phyloP scores from a whole-genome alignment of 2,329 filamentous ascomycete species.

The Botrytis medusae region DNA sequence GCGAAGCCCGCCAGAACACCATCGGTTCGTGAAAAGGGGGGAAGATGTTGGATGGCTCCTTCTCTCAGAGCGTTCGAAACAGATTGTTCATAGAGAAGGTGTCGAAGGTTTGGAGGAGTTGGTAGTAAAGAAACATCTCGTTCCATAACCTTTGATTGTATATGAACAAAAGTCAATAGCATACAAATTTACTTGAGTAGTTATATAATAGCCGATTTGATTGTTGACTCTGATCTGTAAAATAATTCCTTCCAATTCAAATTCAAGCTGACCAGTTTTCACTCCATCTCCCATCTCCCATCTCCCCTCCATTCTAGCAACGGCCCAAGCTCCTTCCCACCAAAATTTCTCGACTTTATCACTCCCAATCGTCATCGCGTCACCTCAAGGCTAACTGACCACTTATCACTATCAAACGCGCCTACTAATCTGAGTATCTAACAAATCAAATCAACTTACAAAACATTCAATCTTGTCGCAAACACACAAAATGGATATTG shows the following conservation, averaged over 20 bases:
- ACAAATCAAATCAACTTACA: slow-evolving; percentile 4
- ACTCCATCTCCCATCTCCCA: background rate
- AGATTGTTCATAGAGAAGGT: background rate
- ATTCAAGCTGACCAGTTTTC: background rate
- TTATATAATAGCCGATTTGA: background rate
- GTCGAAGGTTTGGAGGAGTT: background rate
- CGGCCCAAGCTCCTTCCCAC: slow-evolving; percentile 9
- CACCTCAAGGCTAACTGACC: background rate
- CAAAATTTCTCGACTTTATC: background rate
- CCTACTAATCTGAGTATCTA: background rate
- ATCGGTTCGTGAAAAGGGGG: background rate
- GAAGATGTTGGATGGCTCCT: background rate
- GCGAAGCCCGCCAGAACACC: background rate
- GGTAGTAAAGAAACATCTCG: background rate
- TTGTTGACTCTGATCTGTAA: background rate
- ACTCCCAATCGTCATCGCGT: background rate
- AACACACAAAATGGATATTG: slow-evolving; percentile 53
- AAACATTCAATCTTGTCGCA: slow-evolving; percentile 32
- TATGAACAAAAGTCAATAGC: background rate
- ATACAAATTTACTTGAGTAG: background rate
- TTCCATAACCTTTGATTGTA: background rate
- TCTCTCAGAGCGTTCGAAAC: background rate
- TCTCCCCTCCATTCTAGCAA: background rate
- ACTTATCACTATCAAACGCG: slow-evolving; percentile 13
- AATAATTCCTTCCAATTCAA: background rate